Evolutionary conservation across 2,329 filamentous ascomycete species (phyloP).

Genomic region (Huntiella savannae): DNA sequence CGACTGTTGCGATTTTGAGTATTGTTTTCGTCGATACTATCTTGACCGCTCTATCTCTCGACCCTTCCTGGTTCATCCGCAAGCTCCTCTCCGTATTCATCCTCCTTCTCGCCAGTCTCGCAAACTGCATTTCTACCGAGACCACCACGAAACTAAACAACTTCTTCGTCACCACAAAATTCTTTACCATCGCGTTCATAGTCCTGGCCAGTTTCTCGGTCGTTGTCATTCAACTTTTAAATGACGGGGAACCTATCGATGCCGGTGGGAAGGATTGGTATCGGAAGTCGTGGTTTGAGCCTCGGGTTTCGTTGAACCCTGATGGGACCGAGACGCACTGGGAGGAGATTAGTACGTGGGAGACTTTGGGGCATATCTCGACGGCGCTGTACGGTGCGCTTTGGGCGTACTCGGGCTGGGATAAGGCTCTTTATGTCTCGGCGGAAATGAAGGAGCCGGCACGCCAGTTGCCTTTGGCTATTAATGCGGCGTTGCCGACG

Average conservation of each 20-base stretch:
- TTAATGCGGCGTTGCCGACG: slow-evolving; percentile 40
- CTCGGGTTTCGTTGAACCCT: slow-evolving; percentile 28
- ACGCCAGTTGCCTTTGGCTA: slow-evolving; percentile 37
- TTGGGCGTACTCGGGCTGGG: slow-evolving; percentile 49
- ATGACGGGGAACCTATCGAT: slow-evolving; percentile 19
- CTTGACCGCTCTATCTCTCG: slow-evolving; percentile 31
- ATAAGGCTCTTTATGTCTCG: slow-evolving; percentile 40
- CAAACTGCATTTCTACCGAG: slow-evolving; percentile 37
- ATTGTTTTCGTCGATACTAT: slow-evolving; percentile 45
- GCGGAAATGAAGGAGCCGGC: slow-evolving; percentile 32
- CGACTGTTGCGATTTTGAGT: slow-evolving; percentile 42
- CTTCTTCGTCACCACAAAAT: slow-evolving; percentile 36
- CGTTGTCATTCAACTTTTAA: slow-evolving; percentile 20
- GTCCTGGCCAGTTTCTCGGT: slow-evolving; percentile 31
- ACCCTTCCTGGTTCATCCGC: slow-evolving; percentile 23
- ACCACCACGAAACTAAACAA: slow-evolving; percentile 35
- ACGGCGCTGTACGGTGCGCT: slow-evolving; percentile 41
- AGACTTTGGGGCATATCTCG: slow-evolving; percentile 38
- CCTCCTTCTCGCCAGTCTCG: slow-evolving; percentile 26
- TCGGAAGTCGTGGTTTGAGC: slow-evolving; percentile 34
- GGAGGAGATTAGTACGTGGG: slow-evolving; percentile 31
- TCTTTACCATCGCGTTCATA: slow-evolving; percentile 27
- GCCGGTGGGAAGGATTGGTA: slow-evolving; percentile 32
- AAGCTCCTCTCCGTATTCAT: slow-evolving; percentile 33
- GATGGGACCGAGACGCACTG: slow-evolving; percentile 31